Base-by-base conservation (phyloP, 495 filamentous ascomycete species). In the Neurospora sublineolata region DNA sequence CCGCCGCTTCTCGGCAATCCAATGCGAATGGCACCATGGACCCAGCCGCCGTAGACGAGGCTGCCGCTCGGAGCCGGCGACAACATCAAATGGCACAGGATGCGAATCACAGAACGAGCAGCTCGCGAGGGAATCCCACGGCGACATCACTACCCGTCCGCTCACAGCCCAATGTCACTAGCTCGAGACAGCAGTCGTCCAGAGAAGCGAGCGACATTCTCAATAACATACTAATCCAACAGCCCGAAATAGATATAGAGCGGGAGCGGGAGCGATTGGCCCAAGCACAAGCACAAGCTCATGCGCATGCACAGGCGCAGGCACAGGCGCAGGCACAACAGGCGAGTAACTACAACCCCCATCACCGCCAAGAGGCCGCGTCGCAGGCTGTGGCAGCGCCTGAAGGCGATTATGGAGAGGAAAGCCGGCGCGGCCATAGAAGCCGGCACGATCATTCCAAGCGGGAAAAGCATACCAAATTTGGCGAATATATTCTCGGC, bases 401-500 rank as follows among this genome's bases (percentile, higher is more conserved):
- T 20, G 82, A 79, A 70, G 84, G 88, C 64, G 85, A 82, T 41
- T 81, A 86, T n/a, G 86, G 89, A 18, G 91, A 93, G 73, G 87
- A 87, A 58, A 81, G 80, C 46, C 87, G 89, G 33, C 86, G 86
- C 33, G 86, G 86, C 18, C 84, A 85, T 67, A 87, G 90, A 70
- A 94, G 91, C 75, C 87, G 93, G 38, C 93, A 97, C 74, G 93
- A 97, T 76, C 91, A 94, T 81, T 83, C 83, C 0, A 78, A 79
- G 41, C 80, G 84, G 18, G 84, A 87, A 67, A 98, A 96, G 82
- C 92, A 93, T 72, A 93, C 89, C 27, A 92, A 89, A 16, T 98
- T 98, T 78, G 96, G 95, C 42, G 92, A 97, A 36, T 99, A 97
- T 78, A 93, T 95, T 71, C 85, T 99, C 10, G 95, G 95, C 5